Base-by-base conservation (phyloP, 345 rosid species). In the Turritis glabra region DNA sequence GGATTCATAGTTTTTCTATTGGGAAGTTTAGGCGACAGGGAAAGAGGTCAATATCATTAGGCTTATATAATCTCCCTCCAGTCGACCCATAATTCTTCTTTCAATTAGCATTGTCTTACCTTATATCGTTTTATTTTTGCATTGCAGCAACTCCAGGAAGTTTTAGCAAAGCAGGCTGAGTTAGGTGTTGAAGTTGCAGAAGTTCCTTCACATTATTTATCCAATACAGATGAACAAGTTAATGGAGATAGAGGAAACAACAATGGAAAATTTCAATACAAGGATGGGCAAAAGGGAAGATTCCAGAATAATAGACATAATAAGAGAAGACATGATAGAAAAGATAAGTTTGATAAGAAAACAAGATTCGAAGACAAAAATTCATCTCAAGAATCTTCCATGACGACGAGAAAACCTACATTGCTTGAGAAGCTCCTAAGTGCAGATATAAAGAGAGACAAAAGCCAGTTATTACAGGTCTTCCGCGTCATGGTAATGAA, bases 111-210 rank as follows among this genome's bases (percentile, higher is more conserved):
- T 61, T 19, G 15, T 53, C 58, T 44, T 27, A 71, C 33, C 66
- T 52, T 26, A 11, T 23, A 53, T n/a, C 12, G 19, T 37, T 40
- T 29, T 26, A 8, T 18, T 32, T 52, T 30, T 54, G 74, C n/a
- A 54, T 35, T 80, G 80, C 85, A 95, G 99, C 92, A 86, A 90
- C 91, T 95, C 66, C 89, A 69, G 83, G 89, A 92, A 66, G 81
- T 95, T n/a, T 80, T 95, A 80, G 88, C 87, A 41, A 89, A 87
- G 92, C 99, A 95, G 76, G 96, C 90, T 19, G 94, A 90, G 80
- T 78, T 95, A 73, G 97, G 97, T 54, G 84, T 87, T 74, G 97
- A 90, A 82, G 94, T 92, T 69, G 98, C 98, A 52, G 99, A 95
- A 83, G 77, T 95, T 75, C 97, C 97, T 9, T 79, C 90, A 11